Evolutionary conservation across 345 rosid genomes (phyloP).

Genomic region (Hibiscus tridactylites): DNA sequence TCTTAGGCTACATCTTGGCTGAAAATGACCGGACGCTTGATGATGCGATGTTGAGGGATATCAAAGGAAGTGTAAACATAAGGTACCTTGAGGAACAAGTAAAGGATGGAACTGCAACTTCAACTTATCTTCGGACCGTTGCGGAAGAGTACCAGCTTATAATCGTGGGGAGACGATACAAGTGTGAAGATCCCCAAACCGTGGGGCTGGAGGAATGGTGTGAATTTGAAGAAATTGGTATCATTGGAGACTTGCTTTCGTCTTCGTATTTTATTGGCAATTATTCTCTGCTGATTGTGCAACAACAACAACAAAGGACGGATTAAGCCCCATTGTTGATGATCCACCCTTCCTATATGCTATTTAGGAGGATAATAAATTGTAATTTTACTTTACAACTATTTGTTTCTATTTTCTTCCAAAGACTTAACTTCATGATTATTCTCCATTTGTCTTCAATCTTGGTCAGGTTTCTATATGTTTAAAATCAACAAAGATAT

Average conservation of each 20-base stretch:
- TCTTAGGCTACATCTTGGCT: not conserved
- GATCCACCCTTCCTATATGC: no score
- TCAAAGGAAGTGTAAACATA: not conserved
- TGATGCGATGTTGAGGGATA: not conserved
- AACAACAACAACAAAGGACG: no score
- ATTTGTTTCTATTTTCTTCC: no score
- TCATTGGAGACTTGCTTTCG: not conserved
- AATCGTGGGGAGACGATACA: not conserved
- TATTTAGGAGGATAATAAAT: no score
- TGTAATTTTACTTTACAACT: no score
- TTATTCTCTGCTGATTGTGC: not conserved
- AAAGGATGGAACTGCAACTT: not conserved
- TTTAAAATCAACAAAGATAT: no score
- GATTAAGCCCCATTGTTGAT: no score
- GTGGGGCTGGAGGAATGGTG: not conserved
- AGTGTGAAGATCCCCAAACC: not conserved
- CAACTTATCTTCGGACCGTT: not conserved
- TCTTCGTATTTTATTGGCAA: not conserved
- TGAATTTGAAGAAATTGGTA: not conserved
- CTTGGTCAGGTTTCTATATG: no score
- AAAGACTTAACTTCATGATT: no score
- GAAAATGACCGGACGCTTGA: not conserved
- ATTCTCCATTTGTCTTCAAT: no score
- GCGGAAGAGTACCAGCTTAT: not conserved
- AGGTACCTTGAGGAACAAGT: not conserved